Conservation (phyloP, 2,329 filamentous ascomycete genomes). For the Fusarium virguliforme region DNA sequence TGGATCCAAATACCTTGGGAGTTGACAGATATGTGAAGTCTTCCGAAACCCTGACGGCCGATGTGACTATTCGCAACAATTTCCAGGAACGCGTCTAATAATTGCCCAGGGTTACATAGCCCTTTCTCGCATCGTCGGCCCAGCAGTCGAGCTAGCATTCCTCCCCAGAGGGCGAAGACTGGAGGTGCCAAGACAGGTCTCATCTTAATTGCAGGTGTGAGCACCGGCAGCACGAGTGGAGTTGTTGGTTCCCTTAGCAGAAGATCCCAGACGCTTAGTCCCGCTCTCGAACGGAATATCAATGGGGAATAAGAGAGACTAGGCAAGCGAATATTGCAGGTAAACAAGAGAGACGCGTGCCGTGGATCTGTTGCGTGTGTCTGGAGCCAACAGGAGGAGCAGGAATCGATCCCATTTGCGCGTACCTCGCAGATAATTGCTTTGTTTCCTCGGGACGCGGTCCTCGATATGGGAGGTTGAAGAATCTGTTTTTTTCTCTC, state of each 20-base stretch:
- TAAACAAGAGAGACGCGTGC: slow-evolving; percentile 22
- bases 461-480: slow-evolving; percentile 11
- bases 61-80: slow-evolving; percentile 39
- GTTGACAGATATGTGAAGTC: slow-evolving; percentile 18
- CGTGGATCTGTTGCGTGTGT: slow-evolving; percentile 7
- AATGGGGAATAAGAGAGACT: neutral
- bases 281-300: slow-evolving; percentile 20
- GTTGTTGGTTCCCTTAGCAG: slow-evolving; percentile 25
- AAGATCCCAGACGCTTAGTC: slow-evolving; percentile 24
- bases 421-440: slow-evolving; percentile 14
- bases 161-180: slow-evolving; percentile 44
- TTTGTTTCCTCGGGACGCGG: slow-evolving; percentile 15
- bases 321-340: slow-evolving; percentile 10
- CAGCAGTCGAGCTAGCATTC: slow-evolving; percentile 46
- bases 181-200: slow-evolving; percentile 47
- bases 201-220: slow-evolving; percentile 50
- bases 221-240: slow-evolving; percentile 41
- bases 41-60: slow-evolving; percentile 16
- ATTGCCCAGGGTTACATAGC: slow-evolving; percentile 41
- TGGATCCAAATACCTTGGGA: slow-evolving; percentile 25
- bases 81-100: slow-evolving; percentile 28
- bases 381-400: slow-evolving; percentile 9
- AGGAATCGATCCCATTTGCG: neutral
- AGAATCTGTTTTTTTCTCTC: slow-evolving; percentile 6
- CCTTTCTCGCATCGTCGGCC: slow-evolving; percentile 18